A percentile compares a stretch with the other conserved stretches of the same genome.
Conservation (phyloP, 768 basidiomycete species). For the Lentinus tigrinus region DNA sequence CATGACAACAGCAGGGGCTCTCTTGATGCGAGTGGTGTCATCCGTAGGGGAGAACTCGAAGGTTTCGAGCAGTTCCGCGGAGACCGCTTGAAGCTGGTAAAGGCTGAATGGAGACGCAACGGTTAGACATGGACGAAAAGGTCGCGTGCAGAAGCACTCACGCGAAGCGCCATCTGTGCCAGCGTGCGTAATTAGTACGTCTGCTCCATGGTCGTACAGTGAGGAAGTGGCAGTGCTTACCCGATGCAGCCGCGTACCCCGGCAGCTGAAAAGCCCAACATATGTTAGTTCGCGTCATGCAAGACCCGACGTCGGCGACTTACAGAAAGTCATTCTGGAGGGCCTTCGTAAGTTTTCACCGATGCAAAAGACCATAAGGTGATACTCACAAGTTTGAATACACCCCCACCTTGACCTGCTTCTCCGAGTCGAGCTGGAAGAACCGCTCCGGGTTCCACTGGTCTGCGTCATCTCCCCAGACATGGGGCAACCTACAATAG, state of each 20-base stretch:
- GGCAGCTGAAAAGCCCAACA: background rate
- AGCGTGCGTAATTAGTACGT: background rate
- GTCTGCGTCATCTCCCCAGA: conserved; percentile 13
- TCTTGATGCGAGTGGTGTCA: background rate
- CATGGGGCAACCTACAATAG: conserved; percentile 2
- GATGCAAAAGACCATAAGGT: no score
- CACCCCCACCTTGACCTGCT: conserved; percentile 8
- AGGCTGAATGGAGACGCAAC: background rate
- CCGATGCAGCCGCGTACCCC: background rate
- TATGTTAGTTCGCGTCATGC: background rate
- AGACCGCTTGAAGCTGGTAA: background rate
- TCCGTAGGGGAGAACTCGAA: background rate
- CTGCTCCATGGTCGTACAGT: background rate
- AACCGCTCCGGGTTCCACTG: conserved; percentile 12
- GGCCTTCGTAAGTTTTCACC: background rate
- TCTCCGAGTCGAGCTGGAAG: background rate
- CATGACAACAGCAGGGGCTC: background rate
- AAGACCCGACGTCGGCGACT: background rate
- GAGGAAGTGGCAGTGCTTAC: background rate
- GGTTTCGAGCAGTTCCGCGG: background rate
- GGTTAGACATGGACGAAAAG: background rate
- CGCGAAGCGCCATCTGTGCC: background rate
- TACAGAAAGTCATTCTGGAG: background rate
- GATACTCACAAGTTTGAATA: conserved; percentile 11
- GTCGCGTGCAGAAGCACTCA: background rate